Evolutionary conservation across 2,329 filamentous ascomycete species (phyloP).

Genomic region (Verticillium alfalfae): DNA sequence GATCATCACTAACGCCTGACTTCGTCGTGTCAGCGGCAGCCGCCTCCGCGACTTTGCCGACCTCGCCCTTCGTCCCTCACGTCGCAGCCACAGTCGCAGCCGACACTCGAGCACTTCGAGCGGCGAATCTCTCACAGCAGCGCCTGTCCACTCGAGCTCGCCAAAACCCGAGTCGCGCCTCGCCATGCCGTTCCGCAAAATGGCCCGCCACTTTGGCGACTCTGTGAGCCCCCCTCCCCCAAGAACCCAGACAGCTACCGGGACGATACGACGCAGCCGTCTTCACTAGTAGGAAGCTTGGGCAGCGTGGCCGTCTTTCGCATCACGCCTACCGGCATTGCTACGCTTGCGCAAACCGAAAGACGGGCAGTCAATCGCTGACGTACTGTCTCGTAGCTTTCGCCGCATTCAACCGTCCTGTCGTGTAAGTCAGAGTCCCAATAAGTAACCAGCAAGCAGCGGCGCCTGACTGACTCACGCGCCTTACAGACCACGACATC

Average conservation of each 20-base stretch:
- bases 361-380: conserved; percentile 3
- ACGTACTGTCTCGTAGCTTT: conserved; percentile 18
- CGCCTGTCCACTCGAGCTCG: neutral
- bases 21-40: neutral
- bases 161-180: conserved; percentile 10
- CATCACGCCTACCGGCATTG: neutral
- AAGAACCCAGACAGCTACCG: neutral
- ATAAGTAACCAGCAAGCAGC: neutral
- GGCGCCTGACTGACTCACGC: neutral
- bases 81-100: neutral
- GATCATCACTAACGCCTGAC: neutral
- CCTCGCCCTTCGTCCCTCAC: neutral
- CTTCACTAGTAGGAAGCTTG: neutral
- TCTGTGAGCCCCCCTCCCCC: conserved; percentile 28
- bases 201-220: conserved; percentile 43
- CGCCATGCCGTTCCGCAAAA: conserved; percentile 23
- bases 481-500: conserved; percentile 26
- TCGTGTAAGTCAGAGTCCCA: conserved; percentile 33
- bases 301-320: neutral
- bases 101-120: conserved; percentile 1
- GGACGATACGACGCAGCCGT: neutral
- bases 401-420: conserved; percentile 34
- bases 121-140: neutral
- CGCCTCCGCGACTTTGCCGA: conserved; percentile 1
- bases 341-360: neutral